A percentile compares a stretch with the other conserved stretches of the same genome.
phyloP scores from a whole-genome alignment of 352 stramenopile species.

The Phytophthora sp. region DNA sequence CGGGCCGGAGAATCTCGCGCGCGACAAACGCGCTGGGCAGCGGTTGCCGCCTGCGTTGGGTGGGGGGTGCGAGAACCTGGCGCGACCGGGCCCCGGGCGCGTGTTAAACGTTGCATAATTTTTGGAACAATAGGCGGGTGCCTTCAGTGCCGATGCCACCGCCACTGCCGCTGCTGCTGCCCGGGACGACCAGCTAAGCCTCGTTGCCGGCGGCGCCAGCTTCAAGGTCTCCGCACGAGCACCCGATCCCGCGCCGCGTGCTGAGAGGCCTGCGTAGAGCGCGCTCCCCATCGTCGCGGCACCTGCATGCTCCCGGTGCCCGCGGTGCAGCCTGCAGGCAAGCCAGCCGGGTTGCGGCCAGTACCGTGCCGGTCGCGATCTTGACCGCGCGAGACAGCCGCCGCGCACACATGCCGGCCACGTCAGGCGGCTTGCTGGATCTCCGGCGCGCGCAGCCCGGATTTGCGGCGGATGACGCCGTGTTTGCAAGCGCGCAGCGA shows the following conservation, averaged over 20 bases:
- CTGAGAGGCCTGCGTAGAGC: constrained; percentile 4
- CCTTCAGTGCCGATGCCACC: background rate
- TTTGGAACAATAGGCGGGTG: background rate
- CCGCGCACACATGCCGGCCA: constrained; percentile 2
- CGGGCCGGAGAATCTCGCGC: too few relatives aligned
- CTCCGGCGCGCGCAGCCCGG: background rate
- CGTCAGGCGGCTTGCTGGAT: constrained; percentile 3
- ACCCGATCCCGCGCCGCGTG: constrained; percentile 19
- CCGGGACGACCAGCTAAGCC: background rate
- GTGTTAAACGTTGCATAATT: constrained; percentile 1
- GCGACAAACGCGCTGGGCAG: too few relatives aligned
- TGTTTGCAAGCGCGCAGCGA: background rate
- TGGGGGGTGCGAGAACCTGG: too few relatives aligned
- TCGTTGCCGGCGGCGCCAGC: background rate
- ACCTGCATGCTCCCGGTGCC: background rate
- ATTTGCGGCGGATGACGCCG: constrained; percentile 15
- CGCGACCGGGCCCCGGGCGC: too few relatives aligned
- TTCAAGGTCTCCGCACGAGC: constrained; percentile 19
- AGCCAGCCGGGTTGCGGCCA: background rate
- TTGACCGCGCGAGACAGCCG: background rate
- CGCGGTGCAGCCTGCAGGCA: too few relatives aligned
- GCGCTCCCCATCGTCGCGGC: constrained; percentile 19
- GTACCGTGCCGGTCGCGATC: background rate
- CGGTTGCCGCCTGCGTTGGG: too few relatives aligned
- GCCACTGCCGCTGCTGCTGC: background rate